A percentile compares a stretch with the other conserved stretches of the same genome.
Evolutionary conservation across 106 monocot genomes (phyloP).

Genomic region (Allium cepa): DNA sequence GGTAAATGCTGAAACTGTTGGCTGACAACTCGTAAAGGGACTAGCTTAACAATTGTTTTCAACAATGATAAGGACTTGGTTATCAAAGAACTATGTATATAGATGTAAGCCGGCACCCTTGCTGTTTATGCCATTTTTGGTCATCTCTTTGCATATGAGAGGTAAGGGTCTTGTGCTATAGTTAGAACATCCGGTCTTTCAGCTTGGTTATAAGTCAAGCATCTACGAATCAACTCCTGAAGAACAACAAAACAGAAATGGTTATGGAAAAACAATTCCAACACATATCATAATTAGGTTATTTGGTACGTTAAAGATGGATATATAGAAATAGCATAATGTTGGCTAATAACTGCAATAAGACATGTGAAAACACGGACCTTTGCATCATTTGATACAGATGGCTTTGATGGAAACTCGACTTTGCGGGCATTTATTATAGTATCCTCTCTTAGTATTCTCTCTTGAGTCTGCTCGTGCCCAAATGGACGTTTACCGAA

Average conservation of each 20-base stretch:
- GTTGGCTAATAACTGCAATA: too few species aligned
- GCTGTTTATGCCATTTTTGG: background rate
- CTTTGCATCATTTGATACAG: slow-evolving; percentile 93
- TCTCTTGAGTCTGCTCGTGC: slow-evolving; percentile 95
- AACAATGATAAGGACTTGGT: background rate
- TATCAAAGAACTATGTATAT: background rate
- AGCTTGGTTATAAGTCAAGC: slow-evolving; percentile 85
- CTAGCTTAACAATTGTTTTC: too few species aligned
- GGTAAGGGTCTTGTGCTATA: slow-evolving; percentile 81
- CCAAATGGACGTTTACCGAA: slow-evolving; percentile 95
- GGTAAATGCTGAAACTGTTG: too few species aligned
- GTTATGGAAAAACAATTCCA: too few species aligned
- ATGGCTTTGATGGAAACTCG: slow-evolving; percentile 84
- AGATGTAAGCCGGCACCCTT: background rate
- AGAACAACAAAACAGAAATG: background rate
- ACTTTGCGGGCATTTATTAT: slow-evolving; percentile 95
- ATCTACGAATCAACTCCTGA: slow-evolving; percentile 85
- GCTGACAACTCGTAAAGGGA: too few species aligned
- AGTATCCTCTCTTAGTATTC: slow-evolving; percentile 95
- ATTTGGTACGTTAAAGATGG: too few species aligned
- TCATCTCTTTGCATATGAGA: slow-evolving; percentile 76
- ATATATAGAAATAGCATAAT: too few species aligned
- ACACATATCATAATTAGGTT: too few species aligned
- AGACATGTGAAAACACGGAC: slow-evolving; percentile 18
- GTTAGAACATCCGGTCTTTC: slow-evolving; percentile 95